Base-by-base conservation (phyloP, 257 asterid genomes). In the Gentiana macrophylla region DNA sequence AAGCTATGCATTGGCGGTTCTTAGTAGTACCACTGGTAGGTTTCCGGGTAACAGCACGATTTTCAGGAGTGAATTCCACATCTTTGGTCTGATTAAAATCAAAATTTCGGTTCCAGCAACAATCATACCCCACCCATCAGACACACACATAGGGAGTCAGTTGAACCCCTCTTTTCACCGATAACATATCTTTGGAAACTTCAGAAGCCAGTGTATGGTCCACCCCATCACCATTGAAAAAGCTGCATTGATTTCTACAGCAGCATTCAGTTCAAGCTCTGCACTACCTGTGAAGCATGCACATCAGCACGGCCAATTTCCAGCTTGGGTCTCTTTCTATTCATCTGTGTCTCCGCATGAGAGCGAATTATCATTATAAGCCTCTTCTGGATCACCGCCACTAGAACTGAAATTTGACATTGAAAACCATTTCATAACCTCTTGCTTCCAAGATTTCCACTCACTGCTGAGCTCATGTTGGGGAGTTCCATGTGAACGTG, bases 271-370 rank as follows among this genome's bases (percentile, higher is more conserved):
- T 80, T 80, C 47, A 87, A 74, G 70, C 69, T 76, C 48, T 56
- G 77, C 36, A 53, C 75, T 61, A 60, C 56, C 38, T 75, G 78
- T 13, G 80, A 74, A 3, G 67, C 67, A 70, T 87, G 89, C 37
- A 82, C 63, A 71, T 92, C 99, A 63, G 97, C 94, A 48, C 99
- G 99, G 55, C 99, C 94, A 73, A 88, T 79, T 84, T 88, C 99
- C 61, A 92, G 95, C 81, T 92, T 92, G 50, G 94, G 79, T 80
- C 99, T 80, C 75, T 92, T 92, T 62, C 84, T 74, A 77, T 85
- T 77, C 50, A 57, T 63, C 74, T 85, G 97, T 57, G 70, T 60
- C 65, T 70, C 93, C 53, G 67, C 35, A 48, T n/a, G 76, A 52
- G 64, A 60, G 49, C 36, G 88, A 75, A 72, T 72, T 68, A 32